Evolutionary conservation across 2,329 filamentous ascomycete species (phyloP), one percentile per base, ranked within the genome.

Genomic region (Penicillium digitatum): DNA sequence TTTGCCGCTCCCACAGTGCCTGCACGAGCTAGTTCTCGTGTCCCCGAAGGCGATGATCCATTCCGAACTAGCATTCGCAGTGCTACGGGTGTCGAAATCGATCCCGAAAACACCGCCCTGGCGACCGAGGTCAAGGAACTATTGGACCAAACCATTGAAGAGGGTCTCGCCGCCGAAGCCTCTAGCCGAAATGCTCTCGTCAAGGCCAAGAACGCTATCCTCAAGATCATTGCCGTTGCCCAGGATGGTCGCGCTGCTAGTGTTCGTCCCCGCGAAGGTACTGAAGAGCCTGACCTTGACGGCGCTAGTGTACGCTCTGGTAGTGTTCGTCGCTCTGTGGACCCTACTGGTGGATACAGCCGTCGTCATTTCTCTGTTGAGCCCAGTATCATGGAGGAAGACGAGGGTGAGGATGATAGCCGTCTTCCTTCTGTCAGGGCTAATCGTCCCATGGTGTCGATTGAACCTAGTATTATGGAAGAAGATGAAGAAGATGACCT

Each of bases 1-100:
- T 81, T 97, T 45, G 86, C 87, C 1, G 82, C 89, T 0, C 78
- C 87, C 1, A 85, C 57, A 76, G 82, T 60, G 77, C 65, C 71
- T 16, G 71, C 73, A 1, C 68, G 72, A 31, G 66, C 72, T 4
- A 64, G 69, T 6, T 74, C 72, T 34, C 69, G 71, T 12, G 67
- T 61, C n/a, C 73, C 81, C 31, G 78, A 82, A 29, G 85, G 86
- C 1, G 85, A 89, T 3, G 85, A 89, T 37, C 42, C 74, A 83
- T 53, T 79, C 78, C 20, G 87, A 85, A 70, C 67, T 16, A 75
- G 72, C 46, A 64, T 66, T 20, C 68, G 70, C 46, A 76, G 78
- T 44, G 75, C 74, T 5, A 76, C 83, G 10, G 72, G 78, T n/a
- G 75, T 81, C 42, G 74, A 73, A 22, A 75, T 78, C 44, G 71